Percentiles rank a stretch among this genome's conserved stretches.
Conservation (phyloP, 331 rosid species). For the Pyrus hybrid region DNA sequence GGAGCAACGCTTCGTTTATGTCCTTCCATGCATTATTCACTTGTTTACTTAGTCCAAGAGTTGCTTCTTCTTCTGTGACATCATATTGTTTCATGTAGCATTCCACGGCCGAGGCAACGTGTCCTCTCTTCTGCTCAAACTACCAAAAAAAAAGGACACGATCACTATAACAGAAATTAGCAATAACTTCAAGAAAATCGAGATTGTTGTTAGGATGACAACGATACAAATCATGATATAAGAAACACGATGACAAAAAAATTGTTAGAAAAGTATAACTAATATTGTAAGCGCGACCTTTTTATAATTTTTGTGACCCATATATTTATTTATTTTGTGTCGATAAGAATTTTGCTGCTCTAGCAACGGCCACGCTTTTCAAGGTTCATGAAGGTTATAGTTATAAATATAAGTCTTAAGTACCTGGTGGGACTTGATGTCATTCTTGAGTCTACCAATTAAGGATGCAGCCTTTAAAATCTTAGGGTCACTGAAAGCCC, state of each 20-base stretch:
- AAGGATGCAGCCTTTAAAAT: background rate
- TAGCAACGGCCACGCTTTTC: too few relatives aligned
- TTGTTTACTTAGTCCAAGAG: background rate
- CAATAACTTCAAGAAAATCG: too few relatives aligned
- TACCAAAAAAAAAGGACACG: background rate
- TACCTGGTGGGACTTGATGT: background rate
- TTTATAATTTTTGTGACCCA: too few relatives aligned
- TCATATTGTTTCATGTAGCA: background rate
- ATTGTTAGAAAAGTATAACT: too few relatives aligned
- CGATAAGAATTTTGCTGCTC: too few relatives aligned
- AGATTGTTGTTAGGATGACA: too few relatives aligned
- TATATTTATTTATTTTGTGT: too few relatives aligned
- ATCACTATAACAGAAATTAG: too few relatives aligned
- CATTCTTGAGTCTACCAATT: background rate
- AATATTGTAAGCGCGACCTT: too few relatives aligned
- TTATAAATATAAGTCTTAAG: background rate
- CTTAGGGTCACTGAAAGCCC: background rate
- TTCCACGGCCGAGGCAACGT: background rate
- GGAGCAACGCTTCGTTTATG: background rate
- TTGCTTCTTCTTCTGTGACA: background rate
- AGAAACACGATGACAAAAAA: too few relatives aligned
- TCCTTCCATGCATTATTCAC: background rate
- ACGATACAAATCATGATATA: too few relatives aligned
- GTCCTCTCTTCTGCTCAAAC: background rate
- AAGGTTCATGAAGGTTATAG: too few relatives aligned